These are phyloP conservation scores for Ilyonectria destructans DNA, from an alignment of 2,329 filamentous ascomycete species.

Conservation along the genomic window DNA sequence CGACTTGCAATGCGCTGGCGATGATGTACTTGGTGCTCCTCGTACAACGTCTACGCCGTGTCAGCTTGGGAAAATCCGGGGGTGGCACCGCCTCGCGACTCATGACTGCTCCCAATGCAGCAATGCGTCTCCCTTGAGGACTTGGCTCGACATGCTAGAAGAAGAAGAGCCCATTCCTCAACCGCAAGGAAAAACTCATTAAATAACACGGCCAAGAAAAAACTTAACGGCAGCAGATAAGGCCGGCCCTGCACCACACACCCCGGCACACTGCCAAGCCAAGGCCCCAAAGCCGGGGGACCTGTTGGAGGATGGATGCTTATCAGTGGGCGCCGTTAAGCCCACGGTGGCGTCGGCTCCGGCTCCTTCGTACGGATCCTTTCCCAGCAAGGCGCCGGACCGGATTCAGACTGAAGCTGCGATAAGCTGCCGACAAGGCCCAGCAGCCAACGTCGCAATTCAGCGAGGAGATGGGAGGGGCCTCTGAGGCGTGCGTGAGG, in stretches of 20 bases:
- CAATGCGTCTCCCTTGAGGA: background rate
- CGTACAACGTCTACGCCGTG: background rate
- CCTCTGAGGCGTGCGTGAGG: conserved; percentile 1
- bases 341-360: conserved; percentile 40
- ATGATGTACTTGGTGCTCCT: background rate
- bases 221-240: background rate
- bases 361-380: conserved; percentile 19
- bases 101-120: conserved; percentile 7
- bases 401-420: conserved; percentile 31
- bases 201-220: background rate
- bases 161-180: background rate
- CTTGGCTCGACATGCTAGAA: background rate
- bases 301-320: conserved; percentile 43
- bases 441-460: conserved; percentile 13
- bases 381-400: conserved; percentile 24
- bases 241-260: background rate
- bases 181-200: background rate
- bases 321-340: conserved; percentile 47
- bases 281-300: conserved; percentile 23
- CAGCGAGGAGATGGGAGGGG: background rate
- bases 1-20: background rate
- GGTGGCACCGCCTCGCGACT: conserved; percentile 28
- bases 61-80: conserved; percentile 21
- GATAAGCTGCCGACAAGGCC: conserved; percentile 38
- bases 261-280: conserved; percentile 7